phyloP scores from a whole-genome alignment of 257 asterid genomes.

The Primulina huaijiensis region DNA sequence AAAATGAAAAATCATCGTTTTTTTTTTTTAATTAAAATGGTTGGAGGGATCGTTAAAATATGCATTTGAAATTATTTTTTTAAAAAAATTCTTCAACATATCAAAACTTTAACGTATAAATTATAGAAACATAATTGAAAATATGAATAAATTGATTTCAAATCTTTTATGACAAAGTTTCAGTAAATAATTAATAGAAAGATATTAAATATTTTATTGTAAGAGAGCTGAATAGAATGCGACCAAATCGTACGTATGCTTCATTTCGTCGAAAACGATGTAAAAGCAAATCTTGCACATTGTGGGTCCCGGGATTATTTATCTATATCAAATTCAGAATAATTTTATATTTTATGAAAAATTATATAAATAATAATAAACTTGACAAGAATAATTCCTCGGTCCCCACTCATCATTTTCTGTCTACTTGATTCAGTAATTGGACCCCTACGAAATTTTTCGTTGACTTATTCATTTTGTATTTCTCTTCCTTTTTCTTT shows the following conservation, averaged over 20 bases:
- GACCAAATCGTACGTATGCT: background rate
- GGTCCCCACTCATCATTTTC: slow-evolving; percentile 1
- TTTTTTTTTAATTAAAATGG: too few relatives aligned
- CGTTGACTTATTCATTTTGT: background rate
- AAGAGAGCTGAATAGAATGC: background rate
- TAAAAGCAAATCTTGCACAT: background rate
- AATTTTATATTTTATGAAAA: too few relatives aligned
- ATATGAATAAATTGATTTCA: background rate
- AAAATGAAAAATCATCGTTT: too few relatives aligned
- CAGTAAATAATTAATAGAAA: background rate
- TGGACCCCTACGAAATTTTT: background rate
- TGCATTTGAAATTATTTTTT: too few relatives aligned
- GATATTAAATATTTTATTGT: too few relatives aligned
- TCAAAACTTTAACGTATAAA: too few relatives aligned
- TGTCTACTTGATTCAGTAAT: background rate
- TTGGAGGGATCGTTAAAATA: too few relatives aligned
- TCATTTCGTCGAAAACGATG: background rate
- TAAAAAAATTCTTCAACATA: too few relatives aligned
- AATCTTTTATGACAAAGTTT: background rate
- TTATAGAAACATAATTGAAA: too few relatives aligned
- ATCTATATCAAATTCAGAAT: background rate
- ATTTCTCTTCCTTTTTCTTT: too few relatives aligned
- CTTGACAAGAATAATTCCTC: background rate
- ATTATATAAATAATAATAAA: too few relatives aligned
- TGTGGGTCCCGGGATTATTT: background rate